A percentile compares a stretch with the other conserved stretches of the same genome.
phyloP scores from a whole-genome alignment of 106 monocot genomes.

The Posidonia australis region DNA sequence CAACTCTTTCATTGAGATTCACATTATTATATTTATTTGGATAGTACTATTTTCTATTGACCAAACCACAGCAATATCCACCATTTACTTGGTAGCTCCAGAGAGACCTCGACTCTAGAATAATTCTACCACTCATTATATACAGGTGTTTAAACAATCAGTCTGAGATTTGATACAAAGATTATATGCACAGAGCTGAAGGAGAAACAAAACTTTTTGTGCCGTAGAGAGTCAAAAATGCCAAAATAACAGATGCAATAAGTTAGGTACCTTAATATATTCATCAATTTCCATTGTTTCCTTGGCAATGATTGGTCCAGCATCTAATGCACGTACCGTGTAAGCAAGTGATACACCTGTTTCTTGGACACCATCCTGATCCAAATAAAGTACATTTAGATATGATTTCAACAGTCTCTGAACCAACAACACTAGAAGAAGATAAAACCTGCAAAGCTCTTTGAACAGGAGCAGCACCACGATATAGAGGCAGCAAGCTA shows the following conservation, averaged over 20 bases:
- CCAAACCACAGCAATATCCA: too few relatives aligned
- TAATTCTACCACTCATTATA: too few relatives aligned
- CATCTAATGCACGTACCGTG: conserved; percentile 88
- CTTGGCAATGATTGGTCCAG: conserved; percentile 78
- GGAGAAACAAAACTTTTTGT: too few relatives aligned
- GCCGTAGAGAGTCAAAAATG: too few relatives aligned
- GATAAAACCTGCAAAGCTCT: conserved; percentile 80
- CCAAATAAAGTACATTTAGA: conserved; percentile 3
- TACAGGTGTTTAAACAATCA: too few relatives aligned
- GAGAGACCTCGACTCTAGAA: too few relatives aligned
- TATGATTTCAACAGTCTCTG: neutral
- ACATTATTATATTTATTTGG: too few relatives aligned
- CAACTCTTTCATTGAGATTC: too few relatives aligned
- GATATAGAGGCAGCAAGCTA: conserved; percentile 93
- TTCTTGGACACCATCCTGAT: conserved; percentile 77
- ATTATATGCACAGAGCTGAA: too few relatives aligned
- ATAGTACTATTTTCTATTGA: too few relatives aligned
- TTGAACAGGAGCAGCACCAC: conserved; percentile 97
- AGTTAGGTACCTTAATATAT: conserved; percentile 42
- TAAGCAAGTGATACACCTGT: conserved; percentile 89
- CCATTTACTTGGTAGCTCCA: too few relatives aligned
- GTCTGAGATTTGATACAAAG: too few relatives aligned
- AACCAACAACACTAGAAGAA: neutral
- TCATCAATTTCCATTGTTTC: conserved; percentile 71
- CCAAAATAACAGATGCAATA: neutral